These are phyloP conservation scores for Perilla frutescens DNA, from an alignment of 257 asterid genomes.

Conservation along the genomic window DNA sequence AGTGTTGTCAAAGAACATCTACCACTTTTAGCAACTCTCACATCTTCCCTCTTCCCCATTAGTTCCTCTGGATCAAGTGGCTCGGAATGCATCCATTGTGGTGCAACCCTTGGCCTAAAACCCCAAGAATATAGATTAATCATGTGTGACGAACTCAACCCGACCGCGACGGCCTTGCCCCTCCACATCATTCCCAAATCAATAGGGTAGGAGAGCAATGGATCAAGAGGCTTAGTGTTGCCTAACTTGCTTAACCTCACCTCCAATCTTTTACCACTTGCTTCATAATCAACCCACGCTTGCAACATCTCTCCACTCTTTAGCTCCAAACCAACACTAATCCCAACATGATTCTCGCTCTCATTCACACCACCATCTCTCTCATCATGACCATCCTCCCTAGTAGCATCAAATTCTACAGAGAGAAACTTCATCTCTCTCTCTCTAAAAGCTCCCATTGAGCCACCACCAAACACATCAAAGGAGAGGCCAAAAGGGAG, in stretches of 20 bases:
- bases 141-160: conserved; percentile 60
- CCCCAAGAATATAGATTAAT: conserved; percentile 61
- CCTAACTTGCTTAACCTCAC: conserved; percentile 62
- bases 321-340: conserved; percentile 54
- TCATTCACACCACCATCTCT: conserved; percentile 17
- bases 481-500: conserved; percentile 56
- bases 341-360: conserved; percentile 69
- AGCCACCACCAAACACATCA: conserved; percentile 55
- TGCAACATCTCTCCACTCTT: conserved; percentile 70
- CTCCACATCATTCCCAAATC: conserved; percentile 68
- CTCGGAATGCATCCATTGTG: conserved; percentile 80
- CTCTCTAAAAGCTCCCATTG: conserved; percentile 61
- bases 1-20: conserved; percentile 60
- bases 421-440: conserved; percentile 60
- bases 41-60: conserved; percentile 35
- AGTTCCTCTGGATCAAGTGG: conserved; percentile 69
- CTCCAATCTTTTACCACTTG: conserved; percentile 65
- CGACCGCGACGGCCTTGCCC: conserved; percentile 51
- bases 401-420: conserved; percentile 67
- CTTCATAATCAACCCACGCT: conserved; percentile 87
- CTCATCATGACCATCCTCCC: conserved; percentile 55
- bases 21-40: conserved; percentile 42
- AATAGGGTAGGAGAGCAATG: conserved; percentile 57
- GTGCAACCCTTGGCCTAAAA: conserved; percentile 49
- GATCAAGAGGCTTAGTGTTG: conserved; percentile 53